Percentiles rank a stretch among this genome's conserved stretches.
phyloP scores from a whole-genome alignment of 805 yeast species.

The Saturnispora diversa region DNA sequence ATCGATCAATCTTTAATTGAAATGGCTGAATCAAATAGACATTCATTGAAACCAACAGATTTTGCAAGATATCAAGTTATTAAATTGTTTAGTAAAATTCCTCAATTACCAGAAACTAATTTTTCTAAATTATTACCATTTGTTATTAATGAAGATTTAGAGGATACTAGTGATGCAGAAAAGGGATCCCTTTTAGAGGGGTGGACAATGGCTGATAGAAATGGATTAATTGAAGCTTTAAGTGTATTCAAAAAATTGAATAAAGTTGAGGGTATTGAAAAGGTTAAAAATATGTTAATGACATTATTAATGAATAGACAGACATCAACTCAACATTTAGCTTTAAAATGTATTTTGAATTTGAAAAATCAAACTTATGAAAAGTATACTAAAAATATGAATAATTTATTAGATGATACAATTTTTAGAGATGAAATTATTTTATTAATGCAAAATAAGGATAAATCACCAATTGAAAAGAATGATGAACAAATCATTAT shows the following conservation, averaged over 20 bases:
- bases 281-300: slow-evolving; percentile 46
- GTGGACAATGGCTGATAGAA: slow-evolving; percentile 40
- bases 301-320: slow-evolving; percentile 53
- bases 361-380: slow-evolving; percentile 50
- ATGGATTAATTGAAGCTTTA: slow-evolving; percentile 52
- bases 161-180: slow-evolving; percentile 27
- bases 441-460: slow-evolving; percentile 46
- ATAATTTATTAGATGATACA: slow-evolving; percentile 71
- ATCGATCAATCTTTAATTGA: slow-evolving; percentile 33
- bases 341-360: slow-evolving; percentile 61
- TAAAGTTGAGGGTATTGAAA: slow-evolving; percentile 42
- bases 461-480: slow-evolving; percentile 46
- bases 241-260: slow-evolving; percentile 57
- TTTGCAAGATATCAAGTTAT: slow-evolving; percentile 50
- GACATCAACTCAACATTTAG: slow-evolving; percentile 58
- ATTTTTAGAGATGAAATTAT: slow-evolving; percentile 80
- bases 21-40: slow-evolving; percentile 31
- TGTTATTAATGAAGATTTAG: slow-evolving; percentile 35
- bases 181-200: slow-evolving; percentile 20
- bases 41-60: slow-evolving; percentile 33
- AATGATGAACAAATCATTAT: slow-evolving; percentile 53
- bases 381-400: slow-evolving; percentile 66
- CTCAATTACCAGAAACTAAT: slow-evolving; percentile 61
- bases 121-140: slow-evolving; percentile 50
- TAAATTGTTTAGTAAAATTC: slow-evolving; percentile 48